phyloP scores from a whole-genome alignment of 805 yeast genomes.

The Torulaspora quercuum region DNA sequence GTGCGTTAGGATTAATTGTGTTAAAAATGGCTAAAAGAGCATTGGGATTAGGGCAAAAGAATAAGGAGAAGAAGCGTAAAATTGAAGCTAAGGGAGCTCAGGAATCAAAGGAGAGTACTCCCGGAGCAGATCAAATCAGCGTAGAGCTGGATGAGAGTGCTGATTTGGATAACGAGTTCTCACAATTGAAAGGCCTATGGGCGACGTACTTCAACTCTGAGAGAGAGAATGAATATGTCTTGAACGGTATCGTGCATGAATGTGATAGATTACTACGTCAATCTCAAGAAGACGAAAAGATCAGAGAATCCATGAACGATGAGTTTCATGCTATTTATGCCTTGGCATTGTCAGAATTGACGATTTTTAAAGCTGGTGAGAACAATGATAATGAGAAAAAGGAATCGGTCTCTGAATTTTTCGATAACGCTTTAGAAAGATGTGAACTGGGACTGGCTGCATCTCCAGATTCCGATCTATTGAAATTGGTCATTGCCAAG shows the following conservation, averaged over 20 bases:
- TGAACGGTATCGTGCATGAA: slow-evolving; percentile 88
- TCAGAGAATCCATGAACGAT: slow-evolving; percentile 38
- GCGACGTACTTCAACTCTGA: slow-evolving; percentile 53
- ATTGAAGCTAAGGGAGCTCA: slow-evolving; percentile 12
- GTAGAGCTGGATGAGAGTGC: slow-evolving; percentile 68
- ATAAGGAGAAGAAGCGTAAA: slow-evolving; percentile 39
- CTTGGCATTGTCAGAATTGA: slow-evolving; percentile 60
- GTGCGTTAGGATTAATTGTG: too few relatives aligned
- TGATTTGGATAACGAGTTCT: slow-evolving; percentile 75
- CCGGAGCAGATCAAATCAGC: slow-evolving; percentile 44
- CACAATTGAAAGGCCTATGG: slow-evolving; percentile 73
- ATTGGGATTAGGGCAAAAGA: slow-evolving; percentile 59
- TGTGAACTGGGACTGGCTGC: slow-evolving; percentile 53
- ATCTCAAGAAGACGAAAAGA: slow-evolving; percentile 24
- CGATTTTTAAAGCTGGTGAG: slow-evolving; percentile 50
- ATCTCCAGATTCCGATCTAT: slow-evolving; percentile 45
- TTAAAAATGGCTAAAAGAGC: slow-evolving; percentile 61
- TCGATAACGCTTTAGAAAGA: slow-evolving; percentile 71
- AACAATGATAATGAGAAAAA: slow-evolving; percentile 29
- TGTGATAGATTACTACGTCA: slow-evolving; percentile 72
- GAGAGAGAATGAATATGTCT: slow-evolving; percentile 57
- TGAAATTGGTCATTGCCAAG: slow-evolving; percentile 53
- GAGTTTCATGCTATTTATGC: slow-evolving; percentile 74
- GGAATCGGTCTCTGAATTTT: slow-evolving; percentile 50
- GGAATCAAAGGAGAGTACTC: slow-evolving; percentile 25